Evolutionary conservation across 1,284 basidiomycete species (phyloP), one percentile per base, ranked within the genome.

Genomic region (Apiotrichum gracile): DNA sequence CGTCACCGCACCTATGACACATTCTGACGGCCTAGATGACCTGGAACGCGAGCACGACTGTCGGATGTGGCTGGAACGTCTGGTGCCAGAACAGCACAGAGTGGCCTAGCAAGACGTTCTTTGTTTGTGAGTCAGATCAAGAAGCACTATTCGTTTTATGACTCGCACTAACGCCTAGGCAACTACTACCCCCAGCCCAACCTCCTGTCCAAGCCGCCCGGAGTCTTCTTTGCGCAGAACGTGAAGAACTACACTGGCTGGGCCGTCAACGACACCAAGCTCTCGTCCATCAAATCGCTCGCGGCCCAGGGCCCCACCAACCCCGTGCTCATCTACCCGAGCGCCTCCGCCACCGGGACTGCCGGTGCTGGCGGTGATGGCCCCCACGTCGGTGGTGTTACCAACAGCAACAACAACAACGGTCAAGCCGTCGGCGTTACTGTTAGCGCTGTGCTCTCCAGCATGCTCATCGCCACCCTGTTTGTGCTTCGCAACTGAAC

Each of bases 111-210:
- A 42, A 38, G 43, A 58, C 57, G 5, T 58, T 29, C 53, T 58
- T 58, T 37, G 57, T 58, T 3, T 58, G 57, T 53, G 27, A 33
- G 52, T 49, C 17, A 14, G 4, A 31, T 12, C 22, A 34, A 8
- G 13, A 7, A 16, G 33, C 3, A 16, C 14, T 14, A 13, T 8
- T 31, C 10, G 24, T 4, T 9, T 13, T 12, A 0, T 25, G 19
- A 24, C 21, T 26, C 13, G 40, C 22, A 17, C 46, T n/a, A 5
- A 19, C n/a, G 3, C 21, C 7, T 21, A 53, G 52, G 52, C 52
- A 51, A 58, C 56, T 58, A 58, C 56, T 58, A 52, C 52, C 56
- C 56, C 5, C 38, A 26, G 4, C 52, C 52, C 21, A 58, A 58
- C 39, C 29, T 58, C 22, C 39, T 33, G 9, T 51, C 56, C 33